A percentile compares a stretch with the other conserved stretches of the same genome.
Conservation (phyloP, 2,329 filamentous ascomycete species). For the Talaromyces islandicus region DNA sequence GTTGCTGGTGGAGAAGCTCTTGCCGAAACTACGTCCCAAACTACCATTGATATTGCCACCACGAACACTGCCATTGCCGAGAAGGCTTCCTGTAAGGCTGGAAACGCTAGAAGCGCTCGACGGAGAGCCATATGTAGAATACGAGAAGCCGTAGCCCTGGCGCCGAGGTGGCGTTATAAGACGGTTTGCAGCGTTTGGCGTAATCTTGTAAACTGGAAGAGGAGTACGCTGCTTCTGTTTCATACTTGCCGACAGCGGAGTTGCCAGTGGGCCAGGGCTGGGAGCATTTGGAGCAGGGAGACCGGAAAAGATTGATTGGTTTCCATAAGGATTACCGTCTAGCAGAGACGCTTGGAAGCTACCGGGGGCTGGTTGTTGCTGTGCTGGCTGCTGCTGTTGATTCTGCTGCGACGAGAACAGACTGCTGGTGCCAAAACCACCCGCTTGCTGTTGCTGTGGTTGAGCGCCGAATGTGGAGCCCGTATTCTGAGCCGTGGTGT, state of each 20-base stretch:
- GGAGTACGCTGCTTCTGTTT: constrained; percentile 75
- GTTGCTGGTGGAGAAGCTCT: constrained; percentile 84
- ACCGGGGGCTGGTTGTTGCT: constrained; percentile 46
- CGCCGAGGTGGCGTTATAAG: constrained; percentile 79
- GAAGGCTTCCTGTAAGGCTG: constrained; percentile 60
- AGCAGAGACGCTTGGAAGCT: constrained; percentile 70
- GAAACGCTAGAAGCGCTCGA: constrained; percentile 65
- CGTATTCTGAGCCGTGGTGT: constrained; percentile 18
- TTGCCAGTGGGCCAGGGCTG: constrained; percentile 83
- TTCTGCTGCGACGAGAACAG: constrained; percentile 52
- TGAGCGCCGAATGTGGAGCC: constrained; percentile 55
- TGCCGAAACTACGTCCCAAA: constrained; percentile 66
- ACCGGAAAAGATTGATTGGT: constrained; percentile 75
- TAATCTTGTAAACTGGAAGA: constrained; percentile 80
- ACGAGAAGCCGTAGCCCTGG: constrained; percentile 80
- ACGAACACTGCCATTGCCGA: constrained; percentile 34
- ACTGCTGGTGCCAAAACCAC: constrained; percentile 32
- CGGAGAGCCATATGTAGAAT: constrained; percentile 84
- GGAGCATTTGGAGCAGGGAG: constrained; percentile 58
- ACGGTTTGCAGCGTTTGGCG: constrained; percentile 71
- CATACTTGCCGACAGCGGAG: constrained; percentile 70
- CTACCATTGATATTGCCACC: constrained; percentile 44
- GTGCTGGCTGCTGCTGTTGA: constrained; percentile 45
- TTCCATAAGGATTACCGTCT: constrained; percentile 85
- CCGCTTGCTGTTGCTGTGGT: constrained; percentile 27